These are phyloP conservation scores for Phytophthora palmivora DNA, from an alignment of 352 stramenopile species.

Conservation along the genomic window DNA sequence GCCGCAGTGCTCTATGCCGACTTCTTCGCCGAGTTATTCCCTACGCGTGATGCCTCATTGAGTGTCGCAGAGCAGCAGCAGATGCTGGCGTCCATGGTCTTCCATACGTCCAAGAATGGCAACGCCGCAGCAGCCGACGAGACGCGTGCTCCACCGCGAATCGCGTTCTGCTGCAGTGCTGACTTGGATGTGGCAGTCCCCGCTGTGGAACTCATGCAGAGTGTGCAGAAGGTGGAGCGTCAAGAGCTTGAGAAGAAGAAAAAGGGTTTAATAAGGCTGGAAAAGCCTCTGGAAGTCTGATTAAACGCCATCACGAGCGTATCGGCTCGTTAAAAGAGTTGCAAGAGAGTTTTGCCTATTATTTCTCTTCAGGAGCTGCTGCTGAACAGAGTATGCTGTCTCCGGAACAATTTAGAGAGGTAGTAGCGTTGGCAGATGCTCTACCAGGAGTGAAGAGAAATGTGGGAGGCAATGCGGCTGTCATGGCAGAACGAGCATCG, in stretches of 20 bases:
- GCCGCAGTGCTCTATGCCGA: conserved; percentile 71
- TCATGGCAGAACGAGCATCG: conserved; percentile 75
- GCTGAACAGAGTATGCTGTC: conserved; percentile 87
- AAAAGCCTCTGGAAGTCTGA: conserved; percentile 34
- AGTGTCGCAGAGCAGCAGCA: conserved; percentile 64
- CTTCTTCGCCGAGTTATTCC: conserved; percentile 56
- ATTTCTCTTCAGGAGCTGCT: conserved; percentile 80
- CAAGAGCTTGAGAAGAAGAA: conserved; percentile 52
- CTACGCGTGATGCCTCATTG: conserved; percentile 41
- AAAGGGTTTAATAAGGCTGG: conserved; percentile 17
- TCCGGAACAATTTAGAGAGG: conserved; percentile 73
- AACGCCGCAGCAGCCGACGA: conserved; percentile 8
- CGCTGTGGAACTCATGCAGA: conserved; percentile 78
- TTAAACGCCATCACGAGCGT: conserved; percentile 71
- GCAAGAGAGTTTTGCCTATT: conserved; percentile 86
- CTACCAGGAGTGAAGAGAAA: conserved; percentile 66
- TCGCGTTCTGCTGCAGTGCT: conserved; percentile 86
- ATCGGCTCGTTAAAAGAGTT: conserved; percentile 68
- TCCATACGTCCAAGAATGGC: conserved; percentile 51
- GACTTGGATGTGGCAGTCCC: conserved; percentile 83
- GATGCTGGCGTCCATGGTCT: conserved; percentile 70
- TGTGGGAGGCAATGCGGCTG: conserved; percentile 82
- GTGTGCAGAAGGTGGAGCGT: conserved; percentile 53
- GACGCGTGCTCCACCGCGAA: conserved; percentile 34
- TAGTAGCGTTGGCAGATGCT: conserved; percentile 72